Base-by-base conservation (phyloP, 106 monocot genomes). In the Xerophyta viscosa region DNA sequence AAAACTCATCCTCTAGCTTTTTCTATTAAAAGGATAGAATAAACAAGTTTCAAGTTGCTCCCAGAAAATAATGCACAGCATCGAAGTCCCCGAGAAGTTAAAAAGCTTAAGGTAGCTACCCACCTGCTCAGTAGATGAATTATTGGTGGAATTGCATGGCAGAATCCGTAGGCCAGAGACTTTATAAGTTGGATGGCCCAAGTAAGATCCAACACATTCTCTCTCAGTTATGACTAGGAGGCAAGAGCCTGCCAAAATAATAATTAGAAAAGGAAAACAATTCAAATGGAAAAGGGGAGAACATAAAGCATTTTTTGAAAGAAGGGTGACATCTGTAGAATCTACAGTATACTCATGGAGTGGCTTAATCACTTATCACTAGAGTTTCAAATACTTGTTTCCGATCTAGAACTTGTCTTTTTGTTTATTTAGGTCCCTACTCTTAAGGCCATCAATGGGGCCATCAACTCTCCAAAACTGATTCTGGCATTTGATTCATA, bases 141-240 rank as follows among this genome's bases (percentile, higher is more conserved):
- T 64, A 41, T 73, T 70, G 42, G 73, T 62, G 52, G 89, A 76
- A 54, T 86, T 77, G 70, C 90, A 99, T 59, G 90, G 86, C 21
- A 99, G 74, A 56, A 90, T 56, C 67, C 77, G 64, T 37, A 99
- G 57, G 20, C 62, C 53, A 46, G 86, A 71, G 23, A 86, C 69
- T 70, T 60, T 90, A 63, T 65, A 99, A 46, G 90, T 80, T 41
- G 86, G 27, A 77, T 99, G 86, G 20, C 82, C 86, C 74, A 91
- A 27, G 68, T 90, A 83, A 46, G 79, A 68, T 61, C 98, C 98
- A 69, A 83, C 77, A 59, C 74, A 72, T 52, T 79, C 90, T 58
- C 76, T 67, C 26, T 69, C 72, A 20, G 79, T 77, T 63, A 99
- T 70, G 36, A 90, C 86, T 58, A 99, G 47, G 48, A 99, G 29